Percentiles rank a stretch among this genome's conserved stretches.
Conservation (phyloP, 345 rosid species). For the Pseudoturritis turrita region DNA sequence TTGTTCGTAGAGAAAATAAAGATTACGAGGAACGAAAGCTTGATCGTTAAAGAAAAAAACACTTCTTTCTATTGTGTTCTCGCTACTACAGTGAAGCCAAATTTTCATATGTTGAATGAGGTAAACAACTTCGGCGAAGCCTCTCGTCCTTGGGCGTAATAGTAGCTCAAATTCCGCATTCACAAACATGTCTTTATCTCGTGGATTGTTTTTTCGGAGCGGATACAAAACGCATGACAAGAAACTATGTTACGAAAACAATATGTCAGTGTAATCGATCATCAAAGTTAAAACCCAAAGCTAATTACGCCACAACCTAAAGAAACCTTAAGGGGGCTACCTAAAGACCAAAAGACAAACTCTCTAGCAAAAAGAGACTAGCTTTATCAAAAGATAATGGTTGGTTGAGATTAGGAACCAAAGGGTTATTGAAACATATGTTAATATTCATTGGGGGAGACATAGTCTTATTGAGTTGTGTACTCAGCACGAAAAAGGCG, state of each 20-base stretch:
- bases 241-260: not conserved
- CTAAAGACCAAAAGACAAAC: not conserved
- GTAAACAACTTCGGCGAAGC: no score
- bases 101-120: not conserved
- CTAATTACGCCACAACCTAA: not conserved
- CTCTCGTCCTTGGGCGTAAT: no score
- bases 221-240: not conserved
- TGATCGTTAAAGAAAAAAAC: not conserved
- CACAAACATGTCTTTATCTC: not conserved
- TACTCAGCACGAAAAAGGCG: not conserved
- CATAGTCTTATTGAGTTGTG: not conserved
- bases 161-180: not conserved
- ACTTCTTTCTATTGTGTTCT: not conserved
- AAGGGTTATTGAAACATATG: not conserved
- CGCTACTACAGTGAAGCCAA: not conserved
- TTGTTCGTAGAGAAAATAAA: conserved; percentile 7
- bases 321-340: not conserved
- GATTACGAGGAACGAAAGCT: not conserved
- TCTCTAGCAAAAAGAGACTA: not conserved
- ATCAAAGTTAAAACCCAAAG: not conserved
- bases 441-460: not conserved
- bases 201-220: not conserved
- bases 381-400: not conserved
- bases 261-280: not conserved
- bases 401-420: not conserved